Conservation (phyloP, 306 rosid species). For the Gleditsia sinensis region DNA sequence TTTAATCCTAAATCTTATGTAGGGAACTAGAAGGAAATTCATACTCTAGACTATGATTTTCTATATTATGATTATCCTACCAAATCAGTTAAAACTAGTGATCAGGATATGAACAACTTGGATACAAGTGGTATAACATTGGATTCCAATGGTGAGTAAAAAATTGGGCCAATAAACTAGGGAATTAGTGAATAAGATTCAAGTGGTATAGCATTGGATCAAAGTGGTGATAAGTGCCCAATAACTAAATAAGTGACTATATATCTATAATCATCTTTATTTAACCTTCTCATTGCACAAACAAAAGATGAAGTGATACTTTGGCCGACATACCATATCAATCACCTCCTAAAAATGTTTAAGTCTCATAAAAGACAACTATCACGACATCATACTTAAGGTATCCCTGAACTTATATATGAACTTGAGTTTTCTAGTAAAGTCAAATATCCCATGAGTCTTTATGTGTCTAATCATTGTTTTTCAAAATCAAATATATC, state of each 20-base stretch:
- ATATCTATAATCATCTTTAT: too few species aligned
- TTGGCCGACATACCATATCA: too few species aligned
- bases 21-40: not conserved
- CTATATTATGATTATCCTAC: too few species aligned
- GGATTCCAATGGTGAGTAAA: not conserved
- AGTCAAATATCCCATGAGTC: too few species aligned
- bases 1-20: too few species aligned
- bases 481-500: not conserved
- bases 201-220: not conserved
- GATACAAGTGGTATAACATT: not conserved
- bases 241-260: too few species aligned
- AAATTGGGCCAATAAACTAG: too few species aligned
- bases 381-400: not conserved
- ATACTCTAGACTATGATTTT: not conserved
- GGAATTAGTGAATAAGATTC: not conserved
- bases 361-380: not conserved
- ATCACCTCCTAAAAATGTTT: too few species aligned
- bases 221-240: not conserved
- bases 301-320: too few species aligned
- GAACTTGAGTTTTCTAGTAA: not conserved
- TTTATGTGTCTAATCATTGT: not conserved
- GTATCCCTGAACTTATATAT: not conserved
- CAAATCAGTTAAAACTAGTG: too few species aligned
- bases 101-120: not conserved
- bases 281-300: too few species aligned